Conservation (phyloP, 192 early-diverging fungal species). For the Geranomyces michiganensis region DNA sequence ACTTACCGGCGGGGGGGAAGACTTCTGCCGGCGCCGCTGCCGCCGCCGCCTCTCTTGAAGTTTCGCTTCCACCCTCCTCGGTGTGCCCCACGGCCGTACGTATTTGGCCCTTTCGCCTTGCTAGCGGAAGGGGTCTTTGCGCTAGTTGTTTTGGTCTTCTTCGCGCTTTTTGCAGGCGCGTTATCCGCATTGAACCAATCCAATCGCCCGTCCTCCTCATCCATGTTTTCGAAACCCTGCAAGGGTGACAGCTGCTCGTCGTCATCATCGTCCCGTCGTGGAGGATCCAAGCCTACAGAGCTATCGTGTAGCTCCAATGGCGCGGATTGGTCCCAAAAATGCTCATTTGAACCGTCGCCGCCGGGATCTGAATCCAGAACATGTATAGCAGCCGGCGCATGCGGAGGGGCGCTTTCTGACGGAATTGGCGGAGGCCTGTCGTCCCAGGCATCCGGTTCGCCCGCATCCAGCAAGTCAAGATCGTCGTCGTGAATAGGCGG, state of each 20-base stretch:
- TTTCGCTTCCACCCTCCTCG: not conserved
- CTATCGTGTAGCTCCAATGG: too few relatives aligned
- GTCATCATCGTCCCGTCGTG: not conserved
- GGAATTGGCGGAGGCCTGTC: too few relatives aligned
- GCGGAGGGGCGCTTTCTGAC: too few relatives aligned
- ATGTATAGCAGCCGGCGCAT: too few relatives aligned
- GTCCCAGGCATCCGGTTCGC: too few relatives aligned
- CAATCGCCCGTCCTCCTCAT: not conserved
- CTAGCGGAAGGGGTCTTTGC: not conserved
- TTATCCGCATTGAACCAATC: constrained; percentile 8
- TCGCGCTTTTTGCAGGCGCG: not conserved
- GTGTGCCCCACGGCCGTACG: not conserved
- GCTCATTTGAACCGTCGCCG: too few relatives aligned
- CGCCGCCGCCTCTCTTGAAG: not conserved
- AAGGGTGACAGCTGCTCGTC: constrained; percentile 13
- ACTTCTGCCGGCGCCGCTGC: constrained; percentile 6
- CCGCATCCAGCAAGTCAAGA: too few relatives aligned
- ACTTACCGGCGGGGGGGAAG: not conserved
- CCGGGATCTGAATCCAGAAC: too few relatives aligned
- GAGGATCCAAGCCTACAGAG: too few relatives aligned
- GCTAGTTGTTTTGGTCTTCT: not conserved
- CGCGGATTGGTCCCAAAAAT: too few relatives aligned
- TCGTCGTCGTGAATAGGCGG: too few relatives aligned
- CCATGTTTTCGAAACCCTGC: constrained; percentile 1
- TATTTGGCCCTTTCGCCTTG: not conserved